Conservation (phyloP, 495 filamentous ascomycete species). For the Neurospora pannonica region DNA sequence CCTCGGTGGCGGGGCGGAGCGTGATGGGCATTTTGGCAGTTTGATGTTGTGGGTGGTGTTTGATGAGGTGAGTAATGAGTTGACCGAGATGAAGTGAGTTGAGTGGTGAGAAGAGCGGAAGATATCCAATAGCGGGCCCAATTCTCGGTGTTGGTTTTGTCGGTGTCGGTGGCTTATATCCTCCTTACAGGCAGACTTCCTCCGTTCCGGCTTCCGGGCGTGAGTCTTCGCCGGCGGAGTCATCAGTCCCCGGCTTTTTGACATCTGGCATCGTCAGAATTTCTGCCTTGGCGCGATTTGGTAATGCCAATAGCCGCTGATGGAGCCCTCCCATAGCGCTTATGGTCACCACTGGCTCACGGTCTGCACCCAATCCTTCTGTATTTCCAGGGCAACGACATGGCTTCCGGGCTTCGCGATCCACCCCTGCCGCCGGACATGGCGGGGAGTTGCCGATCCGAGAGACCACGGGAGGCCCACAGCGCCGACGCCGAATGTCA, state of each 20-base stretch:
- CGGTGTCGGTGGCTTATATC: background rate
- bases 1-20: no score
- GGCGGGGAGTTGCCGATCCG: background rate
- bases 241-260: background rate
- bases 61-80: background rate
- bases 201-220: background rate
- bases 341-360: background rate
- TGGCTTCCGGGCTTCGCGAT: background rate
- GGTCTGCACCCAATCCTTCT: background rate
- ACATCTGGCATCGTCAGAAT: background rate
- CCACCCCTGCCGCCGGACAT: background rate
- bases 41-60: background rate
- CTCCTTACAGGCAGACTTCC: background rate
- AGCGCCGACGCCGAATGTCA: background rate
- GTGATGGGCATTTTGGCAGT: constrained; percentile 6
- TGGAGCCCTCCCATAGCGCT: background rate
- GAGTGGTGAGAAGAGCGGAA: background rate
- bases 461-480: background rate
- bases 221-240: background rate
- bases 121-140: background rate
- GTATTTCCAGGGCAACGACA: background rate
- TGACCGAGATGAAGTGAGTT: background rate
- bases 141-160: background rate
- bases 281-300: background rate
- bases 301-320: background rate